A percentile compares a stretch with the other conserved stretches of the same genome.
These are phyloP conservation scores for Fraxinus sp. DNA, from an alignment of 305 asterid species.

Conservation along the genomic window DNA sequence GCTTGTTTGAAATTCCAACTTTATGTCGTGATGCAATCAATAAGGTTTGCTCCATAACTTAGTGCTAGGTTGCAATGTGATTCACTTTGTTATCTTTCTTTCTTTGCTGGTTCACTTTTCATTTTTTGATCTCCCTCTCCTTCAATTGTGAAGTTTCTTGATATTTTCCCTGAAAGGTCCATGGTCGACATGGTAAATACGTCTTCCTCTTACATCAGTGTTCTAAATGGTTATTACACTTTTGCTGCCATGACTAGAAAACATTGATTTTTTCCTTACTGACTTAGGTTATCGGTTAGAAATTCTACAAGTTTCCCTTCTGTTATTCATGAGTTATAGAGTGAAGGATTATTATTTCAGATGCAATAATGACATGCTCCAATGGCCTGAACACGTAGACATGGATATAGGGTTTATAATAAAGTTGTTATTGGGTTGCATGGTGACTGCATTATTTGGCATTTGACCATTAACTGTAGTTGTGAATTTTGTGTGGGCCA, in stretches of 20 bases:
- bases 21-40: constrained; percentile 37
- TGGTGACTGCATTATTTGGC: background rate
- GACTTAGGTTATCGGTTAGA: background rate
- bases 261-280: background rate
- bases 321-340: background rate
- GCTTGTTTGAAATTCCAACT: constrained; percentile 51
- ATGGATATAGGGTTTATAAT: background rate
- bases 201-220: background rate
- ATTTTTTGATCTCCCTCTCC: background rate
- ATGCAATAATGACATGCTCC: background rate
- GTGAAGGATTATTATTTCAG: background rate
- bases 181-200: background rate
- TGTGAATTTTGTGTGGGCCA: background rate
- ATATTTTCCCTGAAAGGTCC: background rate
- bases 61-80: background rate
- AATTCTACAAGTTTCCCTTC: background rate
- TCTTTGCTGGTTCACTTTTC: constrained; percentile 2
- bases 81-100: constrained; percentile 8
- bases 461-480: background rate
- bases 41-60: constrained; percentile 42
- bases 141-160: constrained; percentile 6
- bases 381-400: background rate
- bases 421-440: background rate
- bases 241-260: background rate
- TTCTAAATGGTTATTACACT: background rate